Evolutionary conservation across 1,139 yeast genomes (phyloP).

Genomic region (Suhomyces bolitotheri): DNA sequence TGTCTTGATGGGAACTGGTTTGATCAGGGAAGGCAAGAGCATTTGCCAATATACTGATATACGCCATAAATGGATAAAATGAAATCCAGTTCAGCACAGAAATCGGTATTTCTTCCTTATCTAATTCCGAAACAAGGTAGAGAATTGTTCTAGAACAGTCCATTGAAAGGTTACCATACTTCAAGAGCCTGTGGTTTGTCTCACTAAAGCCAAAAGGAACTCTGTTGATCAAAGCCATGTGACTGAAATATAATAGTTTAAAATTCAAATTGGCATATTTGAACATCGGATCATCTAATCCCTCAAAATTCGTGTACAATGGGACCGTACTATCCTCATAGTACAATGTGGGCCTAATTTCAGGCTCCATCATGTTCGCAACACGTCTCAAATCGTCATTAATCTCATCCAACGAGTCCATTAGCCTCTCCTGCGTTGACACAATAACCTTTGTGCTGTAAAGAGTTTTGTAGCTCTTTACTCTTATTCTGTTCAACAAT

Average conservation of each 20-base stretch:
- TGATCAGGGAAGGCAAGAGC: conserved; percentile 7
- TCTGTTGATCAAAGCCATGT: conserved; percentile 16
- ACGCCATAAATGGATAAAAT: conserved; percentile 28
- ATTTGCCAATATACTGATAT: conserved; percentile 11
- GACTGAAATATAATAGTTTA: conserved; percentile 13
- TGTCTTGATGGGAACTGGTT: conserved; percentile 14
- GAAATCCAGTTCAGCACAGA: conserved; percentile 34
- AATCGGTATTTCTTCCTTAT: conserved; percentile 18
- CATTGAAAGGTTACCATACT: conserved; percentile 14
- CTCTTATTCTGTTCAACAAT: conserved; percentile 22
- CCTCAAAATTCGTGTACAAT: background rate
- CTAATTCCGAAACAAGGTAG: conserved; percentile 10
- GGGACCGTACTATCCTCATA: conserved; percentile 1
- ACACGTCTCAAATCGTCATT: conserved; percentile 21
- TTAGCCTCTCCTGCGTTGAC: conserved; percentile 8
- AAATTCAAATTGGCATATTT: conserved; percentile 10
- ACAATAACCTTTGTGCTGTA: conserved; percentile 17
- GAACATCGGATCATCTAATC: conserved; percentile 5
- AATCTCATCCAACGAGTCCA: conserved; percentile 11
- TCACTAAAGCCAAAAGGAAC: conserved; percentile 14
- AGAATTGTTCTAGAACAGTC: conserved; percentile 15
- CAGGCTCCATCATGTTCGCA: conserved; percentile 22
- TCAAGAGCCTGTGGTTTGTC: conserved; percentile 5
- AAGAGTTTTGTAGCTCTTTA: conserved; percentile 21
- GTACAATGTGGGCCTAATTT: conserved; percentile 18